Base-by-base conservation (phyloP, 2,329 filamentous ascomycete genomes). In the Tolypocladium ovalisporum region DNA sequence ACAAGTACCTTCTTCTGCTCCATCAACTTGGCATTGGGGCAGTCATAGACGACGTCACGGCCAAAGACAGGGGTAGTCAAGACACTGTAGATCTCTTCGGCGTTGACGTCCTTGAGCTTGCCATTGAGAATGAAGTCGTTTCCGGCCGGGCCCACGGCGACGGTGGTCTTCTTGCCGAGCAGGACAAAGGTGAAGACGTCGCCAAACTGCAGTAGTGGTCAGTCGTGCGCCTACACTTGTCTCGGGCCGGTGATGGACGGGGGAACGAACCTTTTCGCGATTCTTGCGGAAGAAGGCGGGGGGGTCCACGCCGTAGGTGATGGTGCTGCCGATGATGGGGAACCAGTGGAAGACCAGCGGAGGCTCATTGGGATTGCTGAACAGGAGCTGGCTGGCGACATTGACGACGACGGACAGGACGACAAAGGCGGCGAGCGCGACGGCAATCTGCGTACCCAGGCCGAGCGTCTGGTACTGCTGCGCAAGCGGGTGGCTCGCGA, bases 261-360 rank as follows among this genome's bases (percentile, higher is more conserved):
- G 24, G n/a, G 29, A 36, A 71, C 75, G 60, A 67, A 91, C 89
- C 86, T 95, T 95, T 66, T 82, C 79, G 65, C 85, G 85, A 74
- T 82, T 82, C 70, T 79, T 85, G 82, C 65, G 79, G 77, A 97
- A 96, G 81, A 97, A 97, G 55, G 78, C 79, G 68, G 90, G 92
- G 19, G 93, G 93, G 68, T 97, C 90, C 74, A 97, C 97, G 72
- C 93, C 93, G 75, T 97, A 99, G 51, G 84, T 89, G 66, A 97
- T 79, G 59, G 94, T 97, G 77, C 87, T 97, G 62, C 93, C 93
- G 67, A 99, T 80, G 64, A 96, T 75, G 59, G 89, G 89, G 67
- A 93, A 80, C 82, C 83, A 89, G 72, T 90, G 87, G 72, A 92
- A 93, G 61, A 93, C 88, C 58, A 92, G 65, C 1, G 89, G 89